Evolutionary conservation across 495 filamentous ascomycete genomes (phyloP).

Genomic region (Penicillium lagena): DNA sequence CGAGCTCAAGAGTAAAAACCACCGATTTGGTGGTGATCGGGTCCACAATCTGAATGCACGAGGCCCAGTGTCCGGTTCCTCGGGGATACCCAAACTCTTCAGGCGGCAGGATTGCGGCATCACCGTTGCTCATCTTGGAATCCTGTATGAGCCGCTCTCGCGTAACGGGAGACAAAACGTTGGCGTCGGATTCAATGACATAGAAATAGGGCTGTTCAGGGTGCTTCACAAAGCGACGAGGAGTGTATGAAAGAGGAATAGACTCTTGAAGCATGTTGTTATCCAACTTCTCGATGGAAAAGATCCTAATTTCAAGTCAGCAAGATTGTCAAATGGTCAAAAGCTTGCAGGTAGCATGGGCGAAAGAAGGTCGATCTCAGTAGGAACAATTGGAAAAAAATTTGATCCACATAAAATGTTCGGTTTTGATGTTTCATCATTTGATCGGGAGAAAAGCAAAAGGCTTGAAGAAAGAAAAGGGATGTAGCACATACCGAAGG

Average conservation of each 20-base stretch:
- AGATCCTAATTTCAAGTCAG: slow-evolving; percentile 60
- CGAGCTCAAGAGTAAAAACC: slow-evolving; percentile 69
- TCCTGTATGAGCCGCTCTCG: slow-evolving; percentile 63
- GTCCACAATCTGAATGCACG: slow-evolving; percentile 86
- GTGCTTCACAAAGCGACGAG: slow-evolving; percentile 78
- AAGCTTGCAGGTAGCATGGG: neutral
- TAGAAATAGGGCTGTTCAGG: slow-evolving; percentile 88
- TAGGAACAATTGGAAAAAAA: slow-evolving; percentile 71
- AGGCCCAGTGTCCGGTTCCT: slow-evolving; percentile 83
- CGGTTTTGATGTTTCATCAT: slow-evolving; percentile 63
- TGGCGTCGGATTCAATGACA: slow-evolving; percentile 87
- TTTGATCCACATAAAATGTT: slow-evolving; percentile 47
- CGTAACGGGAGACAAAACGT: slow-evolving; percentile 72
- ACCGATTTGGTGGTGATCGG: slow-evolving; percentile 68
- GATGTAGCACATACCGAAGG: slow-evolving; percentile 61
- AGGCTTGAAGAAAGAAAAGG: slow-evolving; percentile 3
- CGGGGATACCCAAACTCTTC: slow-evolving; percentile 88
- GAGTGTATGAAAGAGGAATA: slow-evolving; percentile 84
- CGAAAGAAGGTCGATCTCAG: slow-evolving; percentile 36
- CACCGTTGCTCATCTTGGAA: slow-evolving; percentile 58
- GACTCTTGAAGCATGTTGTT: slow-evolving; percentile 85
- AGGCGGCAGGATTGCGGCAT: slow-evolving; percentile 61
- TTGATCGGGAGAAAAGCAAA: slow-evolving; percentile 19
- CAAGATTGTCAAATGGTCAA: slow-evolving; percentile 2
- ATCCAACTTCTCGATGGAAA: slow-evolving; percentile 78